Conservation (phyloP, 116 monocot species). For the Papilionanthe hybrid region DNA sequence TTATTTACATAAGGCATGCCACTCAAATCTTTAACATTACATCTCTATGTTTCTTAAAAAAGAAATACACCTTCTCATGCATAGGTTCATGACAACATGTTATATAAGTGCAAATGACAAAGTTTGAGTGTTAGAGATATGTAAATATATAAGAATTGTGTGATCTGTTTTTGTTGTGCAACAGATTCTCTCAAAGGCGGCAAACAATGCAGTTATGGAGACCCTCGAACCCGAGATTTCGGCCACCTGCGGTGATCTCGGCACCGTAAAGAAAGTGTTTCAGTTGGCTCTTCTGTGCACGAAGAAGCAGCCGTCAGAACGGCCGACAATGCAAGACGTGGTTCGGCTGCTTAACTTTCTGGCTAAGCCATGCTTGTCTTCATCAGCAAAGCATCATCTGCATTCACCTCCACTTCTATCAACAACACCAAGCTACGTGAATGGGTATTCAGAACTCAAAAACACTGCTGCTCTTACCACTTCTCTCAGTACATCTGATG, state of each 20-base stretch:
- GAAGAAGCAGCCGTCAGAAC: conserved; percentile 74
- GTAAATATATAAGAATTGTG: too few species aligned
- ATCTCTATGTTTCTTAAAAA: too few species aligned
- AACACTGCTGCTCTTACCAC: conserved; percentile 32
- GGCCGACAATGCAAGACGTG: conserved; percentile 88
- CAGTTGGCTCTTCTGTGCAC: conserved; percentile 83
- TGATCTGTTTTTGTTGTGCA: neutral
- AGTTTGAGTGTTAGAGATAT: too few species aligned
- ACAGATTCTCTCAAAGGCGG: conserved; percentile 76
- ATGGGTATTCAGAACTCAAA: conserved; percentile 59
- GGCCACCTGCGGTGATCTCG: conserved; percentile 59
- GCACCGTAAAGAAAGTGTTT: conserved; percentile 60
- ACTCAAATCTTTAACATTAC: too few species aligned
- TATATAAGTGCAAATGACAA: too few species aligned
- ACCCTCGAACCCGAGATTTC: conserved; percentile 58
- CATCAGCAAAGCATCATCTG: conserved; percentile 16
- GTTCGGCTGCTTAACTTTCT: conserved; percentile 61
- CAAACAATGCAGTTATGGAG: conserved; percentile 73
- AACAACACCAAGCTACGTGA: conserved; percentile 30
- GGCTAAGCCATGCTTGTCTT: conserved; percentile 20
- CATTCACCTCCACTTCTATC: conserved; percentile 10
- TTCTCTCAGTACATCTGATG: conserved; percentile 57
- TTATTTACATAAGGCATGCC: too few species aligned
- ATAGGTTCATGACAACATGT: too few species aligned
- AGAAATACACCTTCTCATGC: too few species aligned